Evolutionary conservation across 495 filamentous ascomycete species (phyloP).

Genomic region (Daldinia caldariorum): DNA sequence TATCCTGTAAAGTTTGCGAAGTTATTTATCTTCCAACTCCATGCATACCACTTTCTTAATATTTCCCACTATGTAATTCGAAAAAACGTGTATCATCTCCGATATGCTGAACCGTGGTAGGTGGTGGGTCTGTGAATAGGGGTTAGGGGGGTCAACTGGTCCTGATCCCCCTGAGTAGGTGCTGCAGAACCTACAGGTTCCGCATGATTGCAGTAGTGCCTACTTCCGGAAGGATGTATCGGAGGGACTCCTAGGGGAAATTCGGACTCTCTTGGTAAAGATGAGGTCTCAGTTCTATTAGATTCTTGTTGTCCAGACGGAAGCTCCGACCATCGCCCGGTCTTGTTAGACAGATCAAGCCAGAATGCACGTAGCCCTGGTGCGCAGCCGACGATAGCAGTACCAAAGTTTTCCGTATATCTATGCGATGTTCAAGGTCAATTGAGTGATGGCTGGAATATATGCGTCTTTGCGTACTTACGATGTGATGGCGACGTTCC

Average conservation of each 20-base stretch:
- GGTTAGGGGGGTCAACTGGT: not conserved
- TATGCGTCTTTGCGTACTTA: not conserved
- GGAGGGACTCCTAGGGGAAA: not conserved
- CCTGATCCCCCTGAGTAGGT: not conserved
- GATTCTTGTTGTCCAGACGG: not conserved
- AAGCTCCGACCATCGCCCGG: too few relatives aligned
- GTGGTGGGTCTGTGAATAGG: not conserved
- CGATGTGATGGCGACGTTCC: slow-evolving; percentile 6
- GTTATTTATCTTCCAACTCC: not conserved
- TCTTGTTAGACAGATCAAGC: not conserved
- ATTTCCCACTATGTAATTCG: not conserved
- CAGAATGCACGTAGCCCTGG: slow-evolving; percentile 4
- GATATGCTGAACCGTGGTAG: not conserved
- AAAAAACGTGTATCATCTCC: not conserved
- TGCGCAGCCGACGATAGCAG: slow-evolving; percentile 4
- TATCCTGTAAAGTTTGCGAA: not conserved
- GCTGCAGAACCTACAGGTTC: not conserved
- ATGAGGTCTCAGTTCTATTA: not conserved
- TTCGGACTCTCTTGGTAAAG: not conserved
- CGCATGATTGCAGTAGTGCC: not conserved
- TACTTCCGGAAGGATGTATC: not conserved
- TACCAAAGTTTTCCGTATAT: slow-evolving; percentile 6
- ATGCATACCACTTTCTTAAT: not conserved
- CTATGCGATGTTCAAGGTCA: slow-evolving; percentile 4
- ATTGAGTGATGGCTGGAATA: not conserved